Base-by-base conservation (phyloP, 225 moss, liverwort and hornwort genomes). In the Sphagnum tenellum region DNA sequence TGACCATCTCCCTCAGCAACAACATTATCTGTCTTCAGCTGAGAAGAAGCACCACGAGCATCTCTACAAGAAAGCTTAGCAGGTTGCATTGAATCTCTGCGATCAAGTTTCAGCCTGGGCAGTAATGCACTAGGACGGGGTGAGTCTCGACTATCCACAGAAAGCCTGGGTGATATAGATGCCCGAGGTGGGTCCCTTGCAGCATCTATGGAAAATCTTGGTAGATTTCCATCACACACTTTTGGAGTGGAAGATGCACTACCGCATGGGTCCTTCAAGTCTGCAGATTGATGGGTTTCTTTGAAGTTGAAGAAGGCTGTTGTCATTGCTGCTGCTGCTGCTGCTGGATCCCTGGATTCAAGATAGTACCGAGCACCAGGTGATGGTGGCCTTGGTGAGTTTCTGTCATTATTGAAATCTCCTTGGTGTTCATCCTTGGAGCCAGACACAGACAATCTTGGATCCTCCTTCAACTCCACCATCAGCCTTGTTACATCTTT, bases 381-480 rank as follows among this genome's bases (percentile, higher is more conserved):
- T 47, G 45, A 11, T 5, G 59, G 45, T 12, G 69, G 79, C 2
- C 80, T 66, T 4, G 84, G 75, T 3, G 77, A 80, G 0, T 12
- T 13, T 14, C 72, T 76, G 29, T 66, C 70, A n/a, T 75, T 67
- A 4, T 50, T 51, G 47, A 73, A 63, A 8, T 56, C 64, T 4
- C 75, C 29, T 29, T 29, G 80, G 44, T 77, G 83, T 68, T 83
- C 80, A 9, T 77, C 79, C 5, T 66, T 64, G 4, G 76, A 76
- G 29, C 29, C 29, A 1, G 29, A 29, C 48, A 84, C 75, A 0
- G 84, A 84, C 44, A 84, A 60, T 9, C 77, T 65, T 0, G 84
- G 84, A 5, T 80, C 84, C 67, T 84, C 80, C 44, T 75, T 75
- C 69, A 84, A 78, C 69, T 84, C 84, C 53, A 80, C 80, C 45